Evolutionary conservation across 768 basidiomycete genomes (phyloP).

Genomic region (Agaricus sinodeliciosus): DNA sequence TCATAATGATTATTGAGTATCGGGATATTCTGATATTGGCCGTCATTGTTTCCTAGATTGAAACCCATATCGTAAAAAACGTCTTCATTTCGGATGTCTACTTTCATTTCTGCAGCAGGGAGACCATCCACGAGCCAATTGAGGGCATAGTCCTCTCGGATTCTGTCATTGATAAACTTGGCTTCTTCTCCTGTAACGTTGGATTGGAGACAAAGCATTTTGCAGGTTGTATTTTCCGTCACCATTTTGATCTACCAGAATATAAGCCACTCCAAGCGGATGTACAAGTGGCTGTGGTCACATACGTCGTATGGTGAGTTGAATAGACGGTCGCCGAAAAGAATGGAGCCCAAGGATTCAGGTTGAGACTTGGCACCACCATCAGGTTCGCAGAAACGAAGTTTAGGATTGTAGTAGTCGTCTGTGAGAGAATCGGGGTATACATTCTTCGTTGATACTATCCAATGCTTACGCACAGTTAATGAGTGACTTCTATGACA

Average conservation of each 20-base stretch:
- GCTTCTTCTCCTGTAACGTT: conserved; percentile 65
- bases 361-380: conserved; percentile 69
- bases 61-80: conserved; percentile 92
- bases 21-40: conserved; percentile 47
- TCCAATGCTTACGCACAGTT: conserved; percentile 52
- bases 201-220: conserved; percentile 55
- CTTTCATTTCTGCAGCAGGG: conserved; percentile 90
- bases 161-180: conserved; percentile 87
- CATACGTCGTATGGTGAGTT: conserved; percentile 82
- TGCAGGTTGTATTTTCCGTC: conserved; percentile 67
- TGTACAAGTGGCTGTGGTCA: conserved; percentile 5
- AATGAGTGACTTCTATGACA: conserved; percentile 76
- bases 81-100: conserved; percentile 72
- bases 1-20: conserved; percentile 92
- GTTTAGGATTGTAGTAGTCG: conserved; percentile 86
- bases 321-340: conserved; percentile 96
- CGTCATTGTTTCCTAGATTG: conserved; percentile 79
- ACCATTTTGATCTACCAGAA: conserved; percentile 72
- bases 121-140: conserved; percentile 96
- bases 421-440: conserved; percentile 37
- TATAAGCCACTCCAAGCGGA: conserved; percentile 9
- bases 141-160: conserved; percentile 86
- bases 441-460: not conserved
- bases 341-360: conserved; percentile 84
- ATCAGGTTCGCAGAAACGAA: conserved; percentile 81